Evolutionary conservation across 2,329 filamentous ascomycete species (phyloP).

Genomic region (Botrytis cinerea): DNA sequence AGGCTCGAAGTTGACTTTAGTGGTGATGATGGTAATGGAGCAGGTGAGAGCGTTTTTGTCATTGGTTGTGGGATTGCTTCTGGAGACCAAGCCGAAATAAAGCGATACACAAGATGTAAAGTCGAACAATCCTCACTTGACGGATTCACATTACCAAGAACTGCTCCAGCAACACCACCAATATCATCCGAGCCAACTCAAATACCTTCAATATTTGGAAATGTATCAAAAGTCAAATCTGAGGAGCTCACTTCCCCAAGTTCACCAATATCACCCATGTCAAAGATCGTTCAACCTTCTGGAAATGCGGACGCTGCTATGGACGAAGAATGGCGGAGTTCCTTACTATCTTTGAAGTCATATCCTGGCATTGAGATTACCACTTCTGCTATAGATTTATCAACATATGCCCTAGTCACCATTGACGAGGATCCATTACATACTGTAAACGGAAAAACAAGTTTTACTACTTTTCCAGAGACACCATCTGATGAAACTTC

Average conservation of each 20-base stretch:
- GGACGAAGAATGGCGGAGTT: conserved; percentile 67
- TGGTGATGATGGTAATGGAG: conserved; percentile 71
- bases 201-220: conserved; percentile 42
- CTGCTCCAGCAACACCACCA: conserved; percentile 32
- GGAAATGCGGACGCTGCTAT: conserved; percentile 39
- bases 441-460: conserved; percentile 53
- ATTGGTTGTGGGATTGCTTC: conserved; percentile 63
- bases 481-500: conserved; percentile 35
- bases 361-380: conserved; percentile 64
- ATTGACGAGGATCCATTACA: conserved; percentile 77
- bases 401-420: conserved; percentile 69
- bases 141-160: conserved; percentile 40
- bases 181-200: conserved; percentile 26
- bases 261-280: conserved; percentile 33
- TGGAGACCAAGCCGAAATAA: conserved; percentile 48
- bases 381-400: conserved; percentile 71
- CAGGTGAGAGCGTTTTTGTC: conserved; percentile 76
- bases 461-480: conserved; percentile 34
- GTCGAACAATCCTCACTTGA: conserved; percentile 39
- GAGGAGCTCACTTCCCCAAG: conserved; percentile 34
- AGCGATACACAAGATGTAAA: conserved; percentile 58
- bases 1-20: conserved; percentile 87
- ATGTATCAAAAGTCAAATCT: conserved; percentile 34
- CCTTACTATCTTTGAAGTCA: conserved; percentile 62
- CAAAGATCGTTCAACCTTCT: conserved; percentile 25